A percentile compares a stretch with the other conserved stretches of the same genome.
phyloP scores from a whole-genome alignment of 768 basidiomycete genomes.

The Kwoniella shandongensis region DNA sequence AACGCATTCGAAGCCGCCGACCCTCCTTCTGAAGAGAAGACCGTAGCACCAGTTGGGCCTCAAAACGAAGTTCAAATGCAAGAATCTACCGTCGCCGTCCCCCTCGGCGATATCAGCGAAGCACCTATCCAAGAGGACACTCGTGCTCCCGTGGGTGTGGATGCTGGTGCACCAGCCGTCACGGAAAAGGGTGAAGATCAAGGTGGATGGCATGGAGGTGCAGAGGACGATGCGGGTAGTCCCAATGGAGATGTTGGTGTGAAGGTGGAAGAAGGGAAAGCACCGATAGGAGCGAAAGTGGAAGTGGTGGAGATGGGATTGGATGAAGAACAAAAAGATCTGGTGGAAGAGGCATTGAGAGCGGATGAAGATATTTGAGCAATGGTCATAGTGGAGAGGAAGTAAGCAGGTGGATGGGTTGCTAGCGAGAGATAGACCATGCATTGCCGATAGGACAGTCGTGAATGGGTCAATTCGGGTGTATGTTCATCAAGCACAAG shows the following conservation, averaged over 20 bases:
- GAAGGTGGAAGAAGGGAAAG: conserved; percentile 10
- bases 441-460: too few relatives aligned
- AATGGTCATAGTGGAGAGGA: too few relatives aligned
- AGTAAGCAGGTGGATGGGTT: too few relatives aligned
- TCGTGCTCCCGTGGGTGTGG: conserved; percentile 48
- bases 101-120: conserved; percentile 2
- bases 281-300: conserved; percentile 25
- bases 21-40: conserved; percentile 45
- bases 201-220: conserved; percentile 53
- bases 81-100: conserved; percentile 33
- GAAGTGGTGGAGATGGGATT: conserved; percentile 35
- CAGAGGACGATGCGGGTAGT: conserved; percentile 39
- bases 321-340: conserved; percentile 33
- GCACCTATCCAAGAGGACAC: conserved; percentile 37
- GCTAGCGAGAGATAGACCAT: too few relatives aligned
- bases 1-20: conserved; percentile 44
- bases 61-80: conserved; percentile 45
- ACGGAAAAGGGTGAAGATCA: conserved; percentile 43
- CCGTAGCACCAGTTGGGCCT: conserved; percentile 43
- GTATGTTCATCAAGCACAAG: too few relatives aligned
- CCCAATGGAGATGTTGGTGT: conserved; percentile 7
- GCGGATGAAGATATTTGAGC: conserved; percentile 23
- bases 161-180: conserved; percentile 51
- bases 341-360: conserved; percentile 39
- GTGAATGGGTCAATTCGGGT: too few relatives aligned